A percentile compares a stretch with the other conserved stretches of the same genome.
Conservation (phyloP, 164 flowering plant species). For the Paratinospora sagittata region DNA sequence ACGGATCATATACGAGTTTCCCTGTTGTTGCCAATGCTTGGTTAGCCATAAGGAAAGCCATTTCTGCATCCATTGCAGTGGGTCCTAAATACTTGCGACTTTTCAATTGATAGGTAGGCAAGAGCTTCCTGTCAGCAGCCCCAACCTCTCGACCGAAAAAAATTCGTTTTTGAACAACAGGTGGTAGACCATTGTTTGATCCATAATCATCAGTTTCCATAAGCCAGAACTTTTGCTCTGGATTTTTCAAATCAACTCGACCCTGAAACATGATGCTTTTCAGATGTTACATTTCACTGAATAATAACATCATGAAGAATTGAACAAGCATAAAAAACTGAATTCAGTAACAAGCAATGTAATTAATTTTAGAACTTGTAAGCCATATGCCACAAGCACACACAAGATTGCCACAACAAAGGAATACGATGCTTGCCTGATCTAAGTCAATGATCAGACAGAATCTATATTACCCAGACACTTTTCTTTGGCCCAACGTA, state of each 20-base stretch:
- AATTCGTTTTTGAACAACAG: slow-evolving; percentile 57
- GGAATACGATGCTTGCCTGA: no score
- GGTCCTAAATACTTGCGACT: slow-evolving; percentile 93
- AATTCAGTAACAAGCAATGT: background rate
- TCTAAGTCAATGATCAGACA: background rate
- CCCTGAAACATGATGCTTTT: slow-evolving; percentile 49
- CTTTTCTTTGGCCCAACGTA: no score
- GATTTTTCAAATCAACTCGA: slow-evolving; percentile 61
- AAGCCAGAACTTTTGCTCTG: slow-evolving; percentile 81
- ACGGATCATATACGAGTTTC: slow-evolving; percentile 88
- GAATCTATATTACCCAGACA: no score
- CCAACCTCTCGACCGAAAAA: slow-evolving; percentile 96
- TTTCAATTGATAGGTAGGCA: slow-evolving; percentile 88
- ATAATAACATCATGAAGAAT: no score
- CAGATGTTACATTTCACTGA: slow-evolving; percentile 6
- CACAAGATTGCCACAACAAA: no score
- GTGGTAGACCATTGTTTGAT: slow-evolving; percentile 85
- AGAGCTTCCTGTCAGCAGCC: slow-evolving; percentile 77
- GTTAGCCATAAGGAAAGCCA: slow-evolving; percentile 98
- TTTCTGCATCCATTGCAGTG: slow-evolving; percentile 99
- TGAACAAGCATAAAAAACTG: background rate
- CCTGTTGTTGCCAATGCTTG: slow-evolving; percentile 76
- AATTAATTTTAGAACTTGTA: background rate
- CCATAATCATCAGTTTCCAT: slow-evolving; percentile 88
- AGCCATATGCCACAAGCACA: background rate